Conservation (phyloP, 2,329 filamentous ascomycete genomes). For the Cladosporium cucumerinum region DNA sequence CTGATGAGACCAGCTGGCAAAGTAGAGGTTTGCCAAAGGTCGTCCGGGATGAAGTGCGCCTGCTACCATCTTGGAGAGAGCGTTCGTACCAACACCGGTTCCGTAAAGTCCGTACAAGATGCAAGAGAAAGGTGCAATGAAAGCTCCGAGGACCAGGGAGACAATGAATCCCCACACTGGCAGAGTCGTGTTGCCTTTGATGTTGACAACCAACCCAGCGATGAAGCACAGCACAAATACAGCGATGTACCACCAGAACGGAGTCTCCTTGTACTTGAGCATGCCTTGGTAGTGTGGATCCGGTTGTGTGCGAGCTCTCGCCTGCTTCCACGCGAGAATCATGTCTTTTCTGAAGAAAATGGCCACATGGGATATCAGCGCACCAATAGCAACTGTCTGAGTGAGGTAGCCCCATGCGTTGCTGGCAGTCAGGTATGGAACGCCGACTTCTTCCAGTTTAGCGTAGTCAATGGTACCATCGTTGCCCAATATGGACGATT, state of each 20-base stretch:
- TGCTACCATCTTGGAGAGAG: constrained; percentile 56
- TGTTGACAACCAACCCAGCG: constrained; percentile 27
- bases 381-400: constrained; percentile 18
- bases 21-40: constrained; percentile 57
- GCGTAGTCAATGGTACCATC: not conserved
- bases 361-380: constrained; percentile 18
- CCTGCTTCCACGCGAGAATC: constrained; percentile 17
- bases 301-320: constrained; percentile 1
- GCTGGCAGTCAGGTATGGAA: constrained; percentile 40
- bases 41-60: constrained; percentile 51
- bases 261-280: constrained; percentile 51
- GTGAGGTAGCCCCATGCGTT: constrained; percentile 17
- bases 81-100: constrained; percentile 58
- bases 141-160: constrained; percentile 11
- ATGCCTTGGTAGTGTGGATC: constrained; percentile 50
- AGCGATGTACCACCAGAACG: constrained; percentile 36
- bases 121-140: constrained; percentile 18
- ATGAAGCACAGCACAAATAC: constrained; percentile 33
- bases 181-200: constrained; percentile 34
- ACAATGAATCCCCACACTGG: constrained; percentile 36
- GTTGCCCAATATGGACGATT: constrained; percentile 27
- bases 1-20: constrained; percentile 58
- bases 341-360: constrained; percentile 16
- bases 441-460: constrained; percentile 41
- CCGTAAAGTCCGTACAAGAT: constrained; percentile 39